These are phyloP conservation scores for Monosporascus cannonballus DNA, from an alignment of 2,329 filamentous ascomycete genomes.

Conservation along the genomic window DNA sequence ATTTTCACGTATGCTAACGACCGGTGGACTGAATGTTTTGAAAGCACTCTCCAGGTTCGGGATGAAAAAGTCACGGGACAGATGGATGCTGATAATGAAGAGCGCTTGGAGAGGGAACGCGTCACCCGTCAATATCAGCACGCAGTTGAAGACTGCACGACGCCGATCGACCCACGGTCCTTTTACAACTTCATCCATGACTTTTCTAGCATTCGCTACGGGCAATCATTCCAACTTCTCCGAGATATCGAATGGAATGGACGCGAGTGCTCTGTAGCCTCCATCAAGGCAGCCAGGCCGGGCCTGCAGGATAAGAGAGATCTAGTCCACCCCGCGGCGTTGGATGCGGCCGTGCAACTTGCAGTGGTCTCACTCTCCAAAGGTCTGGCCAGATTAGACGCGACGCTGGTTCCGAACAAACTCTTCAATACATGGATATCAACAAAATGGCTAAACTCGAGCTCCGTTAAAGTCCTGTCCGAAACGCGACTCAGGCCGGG, in stretches of 20 bases:
- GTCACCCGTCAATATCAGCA: conserved; percentile 4
- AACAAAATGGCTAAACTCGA: too few relatives aligned
- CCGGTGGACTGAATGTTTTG: conserved; percentile 16
- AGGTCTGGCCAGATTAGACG: too few relatives aligned
- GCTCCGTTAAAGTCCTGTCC: too few relatives aligned
- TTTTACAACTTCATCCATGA: too few relatives aligned
- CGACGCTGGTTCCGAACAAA: too few relatives aligned
- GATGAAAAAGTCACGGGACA: conserved; percentile 4
- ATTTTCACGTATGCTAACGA: conserved; percentile 11
- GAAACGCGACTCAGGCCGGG: too few relatives aligned
- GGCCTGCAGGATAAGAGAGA: conserved; percentile 13
- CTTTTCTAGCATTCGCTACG: too few relatives aligned
- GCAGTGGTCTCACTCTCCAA: conserved; percentile 14
- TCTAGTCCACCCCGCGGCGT: conserved; percentile 30
- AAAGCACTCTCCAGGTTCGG: conserved; percentile 9
- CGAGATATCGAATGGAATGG: conserved; percentile 24
- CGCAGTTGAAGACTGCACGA: too few relatives aligned
- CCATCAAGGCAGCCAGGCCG: conserved; percentile 8
- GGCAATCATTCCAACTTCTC: too few relatives aligned
- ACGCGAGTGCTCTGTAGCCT: conserved; percentile 15
- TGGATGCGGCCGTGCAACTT: conserved; percentile 26
- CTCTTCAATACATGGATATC: too few relatives aligned
- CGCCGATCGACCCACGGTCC: too few relatives aligned
- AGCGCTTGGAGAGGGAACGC: conserved; percentile 4
- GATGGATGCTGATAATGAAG: conserved; percentile 1